These are phyloP conservation scores for Dactylellina leptospora DNA, from an alignment of 2,329 filamentous ascomycete species.

Conservation along the genomic window DNA sequence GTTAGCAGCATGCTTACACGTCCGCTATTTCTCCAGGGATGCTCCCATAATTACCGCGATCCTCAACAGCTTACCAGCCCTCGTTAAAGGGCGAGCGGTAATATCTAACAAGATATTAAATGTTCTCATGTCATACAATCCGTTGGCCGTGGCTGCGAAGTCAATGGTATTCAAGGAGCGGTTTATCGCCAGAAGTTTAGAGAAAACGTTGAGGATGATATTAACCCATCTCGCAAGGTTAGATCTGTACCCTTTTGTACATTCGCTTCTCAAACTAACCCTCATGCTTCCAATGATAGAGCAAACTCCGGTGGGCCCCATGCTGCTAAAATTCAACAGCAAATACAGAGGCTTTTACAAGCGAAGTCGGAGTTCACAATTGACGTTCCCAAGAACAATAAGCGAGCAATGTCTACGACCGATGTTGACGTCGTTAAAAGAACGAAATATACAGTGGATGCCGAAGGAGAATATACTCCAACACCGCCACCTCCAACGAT, in stretches of 20 bases:
- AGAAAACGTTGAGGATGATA: slow-evolving; percentile 86
- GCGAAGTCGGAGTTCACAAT: slow-evolving; percentile 76
- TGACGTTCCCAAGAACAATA: slow-evolving; percentile 81
- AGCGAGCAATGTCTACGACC: slow-evolving; percentile 72
- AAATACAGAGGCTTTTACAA: slow-evolving; percentile 82
- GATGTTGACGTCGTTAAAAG: slow-evolving; percentile 71
- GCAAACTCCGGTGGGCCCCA: slow-evolving; percentile 79
- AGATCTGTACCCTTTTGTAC: not conserved
- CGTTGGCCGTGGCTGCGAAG: slow-evolving; percentile 78
- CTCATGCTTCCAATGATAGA: slow-evolving; percentile 61
- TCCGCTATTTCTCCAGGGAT: slow-evolving; percentile 68
- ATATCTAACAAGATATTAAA: slow-evolving; percentile 86
- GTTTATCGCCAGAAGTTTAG: slow-evolving; percentile 90
- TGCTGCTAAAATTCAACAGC: slow-evolving; percentile 80
- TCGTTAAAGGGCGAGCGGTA: slow-evolving; percentile 81
- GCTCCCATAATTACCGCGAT: slow-evolving; percentile 89
- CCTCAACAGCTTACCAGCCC: slow-evolving; percentile 82
- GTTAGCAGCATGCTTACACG: slow-evolving; percentile 44
- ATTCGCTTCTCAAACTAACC: not conserved
- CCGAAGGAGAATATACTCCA: slow-evolving; percentile 61
- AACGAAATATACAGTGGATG: slow-evolving; percentile 35
- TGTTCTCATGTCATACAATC: slow-evolving; percentile 89
- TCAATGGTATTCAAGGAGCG: slow-evolving; percentile 80
- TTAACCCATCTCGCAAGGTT: slow-evolving; percentile 73
- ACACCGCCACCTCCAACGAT: slow-evolving; percentile 67